These are phyloP conservation scores for Talaromyces verruculosus DNA, from an alignment of 2,329 filamentous ascomycete species.

Conservation along the genomic window DNA sequence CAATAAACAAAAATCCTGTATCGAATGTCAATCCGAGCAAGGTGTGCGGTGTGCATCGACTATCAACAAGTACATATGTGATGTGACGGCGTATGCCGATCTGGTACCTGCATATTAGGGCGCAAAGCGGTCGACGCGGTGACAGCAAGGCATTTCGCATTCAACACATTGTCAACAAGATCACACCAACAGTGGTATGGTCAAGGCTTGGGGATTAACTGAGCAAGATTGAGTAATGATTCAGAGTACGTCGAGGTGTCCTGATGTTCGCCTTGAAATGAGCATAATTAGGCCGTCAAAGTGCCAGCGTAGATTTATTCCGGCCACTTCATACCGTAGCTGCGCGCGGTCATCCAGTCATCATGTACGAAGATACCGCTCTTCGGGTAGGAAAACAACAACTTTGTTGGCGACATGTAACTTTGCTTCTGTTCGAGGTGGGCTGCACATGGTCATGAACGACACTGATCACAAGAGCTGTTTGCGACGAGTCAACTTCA, in stretches of 20 bases:
- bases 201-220: background rate
- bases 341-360: no score
- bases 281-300: background rate
- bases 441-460: background rate
- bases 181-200: background rate
- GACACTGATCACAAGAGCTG: background rate
- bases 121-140: background rate
- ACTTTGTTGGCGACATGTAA: background rate
- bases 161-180: background rate
- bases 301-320: background rate
- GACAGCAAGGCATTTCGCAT: background rate
- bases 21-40: background rate
- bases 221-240: background rate
- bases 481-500: background rate
- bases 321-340: no score
- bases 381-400: background rate
- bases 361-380: background rate
- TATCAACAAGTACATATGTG: background rate
- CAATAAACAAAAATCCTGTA: slow-evolving; percentile 2
- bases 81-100: slow-evolving; percentile 10
- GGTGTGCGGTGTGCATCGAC: background rate
- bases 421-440: background rate
- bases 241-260: background rate
- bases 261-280: background rate
- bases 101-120: slow-evolving; percentile 1